A percentile compares a stretch with the other conserved stretches of the same genome.
Evolutionary conservation across 2,329 filamentous ascomycete species (phyloP).

Genomic region (Aspergillus eucalypticola): DNA sequence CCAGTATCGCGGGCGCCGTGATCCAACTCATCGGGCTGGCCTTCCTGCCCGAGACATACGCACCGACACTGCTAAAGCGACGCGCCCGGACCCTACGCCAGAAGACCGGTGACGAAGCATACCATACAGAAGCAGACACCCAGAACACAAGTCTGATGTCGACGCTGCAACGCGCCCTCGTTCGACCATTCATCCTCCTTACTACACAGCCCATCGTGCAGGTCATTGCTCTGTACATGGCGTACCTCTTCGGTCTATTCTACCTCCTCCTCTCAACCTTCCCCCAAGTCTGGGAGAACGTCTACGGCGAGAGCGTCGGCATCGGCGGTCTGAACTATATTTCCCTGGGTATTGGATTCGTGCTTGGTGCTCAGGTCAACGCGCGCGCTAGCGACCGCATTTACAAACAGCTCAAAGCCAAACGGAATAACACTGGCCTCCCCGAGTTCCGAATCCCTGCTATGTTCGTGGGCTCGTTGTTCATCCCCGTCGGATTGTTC

Average conservation of each 20-base stretch:
- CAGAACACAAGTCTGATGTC: not conserved
- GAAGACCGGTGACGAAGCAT: conserved; percentile 36
- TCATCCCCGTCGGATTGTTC: conserved; percentile 56
- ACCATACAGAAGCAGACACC: conserved; percentile 34
- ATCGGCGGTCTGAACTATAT: conserved; percentile 65
- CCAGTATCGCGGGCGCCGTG: conserved; percentile 60
- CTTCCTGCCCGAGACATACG: conserved; percentile 65
- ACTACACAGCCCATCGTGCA: conserved; percentile 61
- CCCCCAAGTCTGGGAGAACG: conserved; percentile 56
- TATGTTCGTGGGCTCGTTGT: conserved; percentile 53
- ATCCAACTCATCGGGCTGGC: conserved; percentile 63
- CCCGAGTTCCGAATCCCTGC: conserved; percentile 65
- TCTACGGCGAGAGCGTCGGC: conserved; percentile 57
- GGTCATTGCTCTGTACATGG: conserved; percentile 55
- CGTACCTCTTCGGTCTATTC: conserved; percentile 56
- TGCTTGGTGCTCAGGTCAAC: conserved; percentile 52
- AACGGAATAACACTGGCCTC: conserved; percentile 39
- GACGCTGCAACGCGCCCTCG: conserved; percentile 39
- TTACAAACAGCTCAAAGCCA: conserved; percentile 47
- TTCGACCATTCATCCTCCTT: conserved; percentile 58
- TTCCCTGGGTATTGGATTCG: conserved; percentile 62
- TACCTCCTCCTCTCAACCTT: conserved; percentile 44
- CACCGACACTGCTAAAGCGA: conserved; percentile 63
- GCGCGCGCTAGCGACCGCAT: conserved; percentile 51
- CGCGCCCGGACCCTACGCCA: conserved; percentile 35